These are phyloP conservation scores for Globisporangium perplexum DNA, from an alignment of 352 stramenopile species.

Conservation along the genomic window DNA sequence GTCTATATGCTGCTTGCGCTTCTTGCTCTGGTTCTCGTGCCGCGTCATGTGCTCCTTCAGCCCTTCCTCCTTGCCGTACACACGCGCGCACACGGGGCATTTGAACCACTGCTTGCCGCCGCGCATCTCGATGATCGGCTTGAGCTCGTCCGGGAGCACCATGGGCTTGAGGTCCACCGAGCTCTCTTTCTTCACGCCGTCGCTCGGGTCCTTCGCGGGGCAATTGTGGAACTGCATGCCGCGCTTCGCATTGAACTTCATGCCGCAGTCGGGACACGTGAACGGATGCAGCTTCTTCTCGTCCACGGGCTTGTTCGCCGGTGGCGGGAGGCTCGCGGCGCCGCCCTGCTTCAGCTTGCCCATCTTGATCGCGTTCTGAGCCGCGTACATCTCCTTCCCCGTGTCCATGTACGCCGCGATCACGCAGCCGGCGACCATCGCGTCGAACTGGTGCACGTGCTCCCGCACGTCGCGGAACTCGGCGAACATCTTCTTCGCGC, in stretches of 20 bases:
- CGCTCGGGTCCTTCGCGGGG: slow-evolving; percentile 33
- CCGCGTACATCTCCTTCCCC: slow-evolving; percentile 82
- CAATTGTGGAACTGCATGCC: slow-evolving; percentile 87
- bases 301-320: slow-evolving; percentile 75
- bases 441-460: slow-evolving; percentile 94
- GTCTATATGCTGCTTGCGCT: slow-evolving; percentile 84
- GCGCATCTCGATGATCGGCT: slow-evolving; percentile 68
- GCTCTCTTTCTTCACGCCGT: slow-evolving; percentile 21
- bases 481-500: slow-evolving; percentile 95
- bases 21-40: slow-evolving; percentile 84
- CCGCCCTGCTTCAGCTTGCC: slow-evolving; percentile 49
- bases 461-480: slow-evolving; percentile 95
- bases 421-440: slow-evolving; percentile 85
- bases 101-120: slow-evolving; percentile 86
- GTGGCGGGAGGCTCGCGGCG: slow-evolving; percentile 36
- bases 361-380: slow-evolving; percentile 72
- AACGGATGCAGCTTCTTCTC: slow-evolving; percentile 88
- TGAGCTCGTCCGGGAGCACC: slow-evolving; percentile 53
- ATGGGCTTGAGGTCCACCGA: slow-evolving; percentile 47
- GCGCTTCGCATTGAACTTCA: slow-evolving; percentile 84
- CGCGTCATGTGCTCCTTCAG: slow-evolving; percentile 75
- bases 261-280: slow-evolving; percentile 66
- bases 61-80: slow-evolving; percentile 75
- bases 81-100: slow-evolving; percentile 68
- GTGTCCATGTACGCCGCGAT: slow-evolving; percentile 86